Percentiles rank a stretch among this genome's conserved stretches.
Evolutionary conservation across 2,329 filamentous ascomycete genomes (phyloP).

Genomic region (Neurospora crassa): DNA sequence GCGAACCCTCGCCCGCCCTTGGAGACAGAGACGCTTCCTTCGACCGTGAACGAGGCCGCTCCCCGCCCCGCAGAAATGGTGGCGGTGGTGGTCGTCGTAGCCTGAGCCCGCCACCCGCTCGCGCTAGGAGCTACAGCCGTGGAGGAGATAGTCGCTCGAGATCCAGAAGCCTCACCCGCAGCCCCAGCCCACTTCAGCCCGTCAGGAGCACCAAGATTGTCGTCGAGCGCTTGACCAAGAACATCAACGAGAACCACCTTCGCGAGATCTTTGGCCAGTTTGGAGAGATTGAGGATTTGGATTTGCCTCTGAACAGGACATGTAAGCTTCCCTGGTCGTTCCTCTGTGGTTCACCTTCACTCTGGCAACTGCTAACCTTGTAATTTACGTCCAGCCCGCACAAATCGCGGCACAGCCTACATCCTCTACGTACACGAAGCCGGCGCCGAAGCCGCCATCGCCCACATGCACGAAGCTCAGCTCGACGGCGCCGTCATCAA

Average conservation of each 20-base stretch:
- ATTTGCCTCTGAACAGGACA: slow-evolving; percentile 79
- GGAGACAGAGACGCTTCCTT: slow-evolving; percentile 14
- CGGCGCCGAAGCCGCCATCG: slow-evolving; percentile 79
- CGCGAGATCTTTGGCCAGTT: slow-evolving; percentile 88
- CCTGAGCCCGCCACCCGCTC: slow-evolving; percentile 15
- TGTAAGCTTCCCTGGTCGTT: slow-evolving; percentile 44
- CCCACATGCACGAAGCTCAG: slow-evolving; percentile 97
- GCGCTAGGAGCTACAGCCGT: slow-evolving; percentile 24
- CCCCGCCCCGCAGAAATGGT: slow-evolving; percentile 25
- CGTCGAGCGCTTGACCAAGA: slow-evolving; percentile 91
- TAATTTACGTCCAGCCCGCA: slow-evolving; percentile 50
- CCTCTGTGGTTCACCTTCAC: neutral
- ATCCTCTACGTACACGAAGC: slow-evolving; percentile 70
- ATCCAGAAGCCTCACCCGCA: slow-evolving; percentile 27
- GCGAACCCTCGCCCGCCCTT: slow-evolving; percentile 22
- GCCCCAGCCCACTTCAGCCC: slow-evolving; percentile 28
- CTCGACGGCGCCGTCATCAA: slow-evolving; percentile 74
- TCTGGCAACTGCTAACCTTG: slow-evolving; percentile 9
- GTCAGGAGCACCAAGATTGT: slow-evolving; percentile 63
- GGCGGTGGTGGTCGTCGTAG: slow-evolving; percentile 20
- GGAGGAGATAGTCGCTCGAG: slow-evolving; percentile 18
- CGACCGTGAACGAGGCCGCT: slow-evolving; percentile 18
- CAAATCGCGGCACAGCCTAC: slow-evolving; percentile 88
- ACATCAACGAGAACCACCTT: slow-evolving; percentile 80
- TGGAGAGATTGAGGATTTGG: slow-evolving; percentile 75